phyloP scores from a whole-genome alignment of 257 asterid species.

The Solanum arcanum region DNA sequence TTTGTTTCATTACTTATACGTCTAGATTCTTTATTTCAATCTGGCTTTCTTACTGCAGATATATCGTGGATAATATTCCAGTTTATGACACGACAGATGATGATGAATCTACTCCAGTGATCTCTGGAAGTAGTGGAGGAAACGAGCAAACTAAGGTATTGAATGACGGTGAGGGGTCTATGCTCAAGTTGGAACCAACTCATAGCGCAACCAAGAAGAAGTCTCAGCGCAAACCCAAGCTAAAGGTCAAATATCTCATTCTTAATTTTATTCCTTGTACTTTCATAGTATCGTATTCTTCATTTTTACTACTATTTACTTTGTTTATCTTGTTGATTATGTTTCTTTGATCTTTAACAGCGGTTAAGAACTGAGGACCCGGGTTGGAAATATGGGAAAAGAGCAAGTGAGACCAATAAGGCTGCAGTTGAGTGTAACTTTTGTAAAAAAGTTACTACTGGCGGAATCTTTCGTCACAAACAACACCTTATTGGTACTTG shows the following conservation, averaged over 20 bases:
- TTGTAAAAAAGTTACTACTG: neutral
- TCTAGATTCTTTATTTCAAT: neutral
- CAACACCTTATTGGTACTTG: neutral
- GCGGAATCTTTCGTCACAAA: neutral
- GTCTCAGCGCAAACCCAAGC: no score
- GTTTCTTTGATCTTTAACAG: neutral
- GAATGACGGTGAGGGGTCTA: conserved; percentile 18
- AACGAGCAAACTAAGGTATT: neutral
- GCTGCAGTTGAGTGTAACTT: neutral
- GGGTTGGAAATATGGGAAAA: neutral
- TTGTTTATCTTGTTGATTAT: no score
- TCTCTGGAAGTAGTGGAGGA: conserved; percentile 13
- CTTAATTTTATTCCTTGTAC: no score
- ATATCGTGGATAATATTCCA: conserved; percentile 13
- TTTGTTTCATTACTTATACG: no score
- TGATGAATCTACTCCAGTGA: conserved; percentile 47
- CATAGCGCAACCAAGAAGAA: conserved; percentile 12
- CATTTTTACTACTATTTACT: no score
- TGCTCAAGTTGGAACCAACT: conserved; percentile 21
- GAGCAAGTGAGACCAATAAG: neutral
- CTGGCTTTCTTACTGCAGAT: neutral
- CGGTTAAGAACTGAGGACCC: neutral
- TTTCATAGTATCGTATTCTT: no score
- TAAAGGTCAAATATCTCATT: no score
- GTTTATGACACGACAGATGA: conserved; percentile 73